These are phyloP conservation scores for Maudiozyma bulderi DNA, from an alignment of 805 yeast genomes.

Conservation along the genomic window DNA sequence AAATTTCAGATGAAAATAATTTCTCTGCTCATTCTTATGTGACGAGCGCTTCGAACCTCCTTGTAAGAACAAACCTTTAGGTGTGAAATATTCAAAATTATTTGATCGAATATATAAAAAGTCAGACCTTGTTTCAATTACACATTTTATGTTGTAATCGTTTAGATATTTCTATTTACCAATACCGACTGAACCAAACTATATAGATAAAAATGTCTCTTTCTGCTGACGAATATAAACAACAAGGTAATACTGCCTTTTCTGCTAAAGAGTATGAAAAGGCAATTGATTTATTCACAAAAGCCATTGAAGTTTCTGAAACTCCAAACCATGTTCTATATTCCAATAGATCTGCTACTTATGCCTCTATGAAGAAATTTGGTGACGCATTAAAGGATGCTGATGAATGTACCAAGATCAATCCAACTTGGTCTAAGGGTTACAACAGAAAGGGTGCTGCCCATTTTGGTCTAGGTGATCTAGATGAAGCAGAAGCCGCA, in stretches of 20 bases:
- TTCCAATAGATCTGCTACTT: constrained; percentile 90
- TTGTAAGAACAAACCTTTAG: too few species aligned
- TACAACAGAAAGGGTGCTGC: constrained; percentile 92
- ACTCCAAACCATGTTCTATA: constrained; percentile 84
- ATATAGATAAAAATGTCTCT: not conserved
- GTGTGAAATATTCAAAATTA: too few species aligned
- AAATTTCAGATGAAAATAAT: not conserved
- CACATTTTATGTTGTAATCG: not conserved
- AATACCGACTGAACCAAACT: not conserved
- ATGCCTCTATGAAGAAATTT: constrained; percentile 71
- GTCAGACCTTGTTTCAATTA: too few species aligned
- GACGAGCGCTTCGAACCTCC: too few species aligned
- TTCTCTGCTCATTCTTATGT: too few species aligned
- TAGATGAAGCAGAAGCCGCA: constrained; percentile 60
- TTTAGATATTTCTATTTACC: not conserved
- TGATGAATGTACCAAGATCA: constrained; percentile 66
- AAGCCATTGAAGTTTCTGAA: constrained; percentile 78
- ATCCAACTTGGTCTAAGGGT: constrained; percentile 91
- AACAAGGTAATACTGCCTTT: constrained; percentile 89
- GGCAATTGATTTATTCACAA: constrained; percentile 72
- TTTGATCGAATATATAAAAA: too few species aligned
- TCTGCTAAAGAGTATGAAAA: constrained; percentile 72
- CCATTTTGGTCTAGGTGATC: constrained; percentile 71
- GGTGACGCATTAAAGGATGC: constrained; percentile 77
- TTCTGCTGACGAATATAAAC: constrained; percentile 68